Evolutionary conservation across 2,329 filamentous ascomycete species (phyloP), one percentile per base, ranked within the genome.

Genomic region (Talaromyces rugulosus): DNA sequence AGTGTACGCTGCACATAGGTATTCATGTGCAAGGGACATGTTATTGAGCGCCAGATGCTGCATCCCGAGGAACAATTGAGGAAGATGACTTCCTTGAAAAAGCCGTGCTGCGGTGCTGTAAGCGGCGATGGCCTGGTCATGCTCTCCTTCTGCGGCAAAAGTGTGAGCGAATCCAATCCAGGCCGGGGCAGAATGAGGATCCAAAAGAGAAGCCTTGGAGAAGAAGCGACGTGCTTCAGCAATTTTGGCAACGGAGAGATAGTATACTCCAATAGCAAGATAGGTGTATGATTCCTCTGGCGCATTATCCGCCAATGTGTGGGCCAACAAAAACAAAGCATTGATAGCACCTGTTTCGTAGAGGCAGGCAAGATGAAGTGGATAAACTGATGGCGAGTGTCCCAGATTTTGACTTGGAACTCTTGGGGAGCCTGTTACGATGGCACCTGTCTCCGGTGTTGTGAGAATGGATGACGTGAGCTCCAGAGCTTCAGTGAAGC

Each of bases 81-180:
- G 95, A 1, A 99, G 83, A 74, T 99, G 96, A 0, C 94, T 98
- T 44, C 95, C 95, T 81, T 97, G 96, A 77, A 99, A 99, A 0
- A 99, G 80, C 44, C 95, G 85, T 1, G 94, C 94, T 0, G 95
- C 95, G 0, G 95, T 99, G 33, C 91, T 96, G 78, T 99, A 99
- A 0, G 96, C 95, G 8, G 93, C 96, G 65, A 99, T 97, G 55
- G 95, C 95, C 78, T 99, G 95, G 74, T 99, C 95, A 75, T 98
- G 93, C 76, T 99, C 95, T 58, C 95, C 95, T 75, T 99, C 95
- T 11, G 92, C 93, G 1, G 95, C 95, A 74, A 99, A 99, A 0
- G 95, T 99, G 75, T 99, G 96, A 1, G 95, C 95, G 72, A 99
- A 99, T 1, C 96, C 95, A 66, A 99, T 98, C 95, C 95, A 99